Evolutionary conservation across 2,329 filamentous ascomycete genomes (phyloP).

Genomic region (Verruconis gallopava): DNA sequence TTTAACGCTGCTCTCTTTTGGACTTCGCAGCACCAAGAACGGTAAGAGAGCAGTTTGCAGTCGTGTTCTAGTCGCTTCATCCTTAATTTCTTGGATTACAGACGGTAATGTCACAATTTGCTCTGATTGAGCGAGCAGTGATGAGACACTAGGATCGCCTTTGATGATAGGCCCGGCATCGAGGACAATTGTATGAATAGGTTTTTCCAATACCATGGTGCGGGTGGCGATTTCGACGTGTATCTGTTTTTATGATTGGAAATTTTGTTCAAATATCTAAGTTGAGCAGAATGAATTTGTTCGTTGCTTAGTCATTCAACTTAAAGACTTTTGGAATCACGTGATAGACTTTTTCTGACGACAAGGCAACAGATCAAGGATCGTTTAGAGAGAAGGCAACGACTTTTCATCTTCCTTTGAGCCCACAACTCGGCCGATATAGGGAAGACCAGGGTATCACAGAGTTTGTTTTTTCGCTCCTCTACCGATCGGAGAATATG

Average conservation of each 20-base stretch:
- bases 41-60: slow-evolving; percentile 76
- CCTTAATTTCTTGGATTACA: slow-evolving; percentile 77
- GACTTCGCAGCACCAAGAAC: slow-evolving; percentile 66
- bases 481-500: too few species aligned
- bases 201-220: slow-evolving; percentile 36
- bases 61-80: slow-evolving; percentile 64
- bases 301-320: background rate
- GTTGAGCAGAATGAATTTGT: too few species aligned
- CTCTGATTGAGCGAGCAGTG: slow-evolving; percentile 64
- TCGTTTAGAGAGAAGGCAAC: too few species aligned
- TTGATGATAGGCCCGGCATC: slow-evolving; percentile 90
- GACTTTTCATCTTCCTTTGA: too few species aligned
- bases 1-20: slow-evolving; percentile 63
- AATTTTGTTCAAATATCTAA: background rate
- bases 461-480: too few species aligned
- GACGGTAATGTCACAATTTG: slow-evolving; percentile 70
- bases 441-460: too few species aligned
- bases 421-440: too few species aligned
- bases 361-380: too few species aligned
- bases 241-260: slow-evolving; percentile 3
- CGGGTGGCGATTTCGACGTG: background rate
- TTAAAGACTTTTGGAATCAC: background rate
- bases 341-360: too few species aligned
- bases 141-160: slow-evolving; percentile 76
- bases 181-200: slow-evolving; percentile 71